A percentile compares a stretch with the other conserved stretches of the same genome.
phyloP scores from a whole-genome alignment of 257 asterid species.

The Paulownia fortunei region DNA sequence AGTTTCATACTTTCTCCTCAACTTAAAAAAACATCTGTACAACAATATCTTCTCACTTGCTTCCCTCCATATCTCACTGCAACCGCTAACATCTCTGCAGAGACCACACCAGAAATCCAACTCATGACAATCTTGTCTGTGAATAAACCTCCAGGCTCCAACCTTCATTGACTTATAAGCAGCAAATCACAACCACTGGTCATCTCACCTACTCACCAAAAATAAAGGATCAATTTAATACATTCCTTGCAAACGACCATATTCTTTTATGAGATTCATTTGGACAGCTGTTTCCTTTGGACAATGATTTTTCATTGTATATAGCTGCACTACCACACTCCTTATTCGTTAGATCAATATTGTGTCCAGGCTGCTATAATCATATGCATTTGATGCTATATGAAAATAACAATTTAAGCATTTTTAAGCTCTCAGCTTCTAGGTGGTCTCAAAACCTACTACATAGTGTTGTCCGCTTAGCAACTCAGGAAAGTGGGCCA shows the following conservation, averaged over 20 bases:
- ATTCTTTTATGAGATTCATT: not conserved
- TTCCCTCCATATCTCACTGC: not conserved
- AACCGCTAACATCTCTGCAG: not conserved
- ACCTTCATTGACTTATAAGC: not conserved
- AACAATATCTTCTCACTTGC: not conserved
- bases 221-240: not conserved
- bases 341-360: too few species aligned
- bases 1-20: not conserved
- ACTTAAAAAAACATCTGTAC: not conserved
- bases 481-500: too few species aligned
- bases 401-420: too few species aligned
- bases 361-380: too few species aligned
- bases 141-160: not conserved
- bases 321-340: too few species aligned
- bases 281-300: too few species aligned
- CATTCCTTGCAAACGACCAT: not conserved
- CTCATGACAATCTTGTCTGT: not conserved
- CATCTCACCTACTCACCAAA: not conserved
- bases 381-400: too few species aligned
- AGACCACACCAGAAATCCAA: not conserved
- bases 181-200: not conserved
- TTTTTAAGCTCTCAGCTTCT: too few species aligned
- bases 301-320: too few species aligned
- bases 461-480: too few species aligned
- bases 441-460: too few species aligned